Evolutionary conservation across 257 asterid species (phyloP).

Genomic region (Capsicum baccatum): DNA sequence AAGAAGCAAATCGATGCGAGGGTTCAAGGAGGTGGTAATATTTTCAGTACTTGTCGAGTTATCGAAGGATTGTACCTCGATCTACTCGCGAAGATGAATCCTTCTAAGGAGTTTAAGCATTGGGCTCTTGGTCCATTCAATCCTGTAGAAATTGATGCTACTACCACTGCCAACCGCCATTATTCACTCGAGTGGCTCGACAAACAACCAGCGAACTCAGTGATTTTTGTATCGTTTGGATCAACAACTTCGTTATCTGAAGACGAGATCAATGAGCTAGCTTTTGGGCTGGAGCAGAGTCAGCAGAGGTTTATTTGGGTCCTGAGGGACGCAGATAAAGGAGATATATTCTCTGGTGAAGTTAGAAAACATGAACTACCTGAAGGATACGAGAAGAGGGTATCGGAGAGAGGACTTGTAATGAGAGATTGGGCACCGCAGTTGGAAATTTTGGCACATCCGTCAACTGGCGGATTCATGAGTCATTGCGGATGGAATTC

Average conservation of each 20-base stretch:
- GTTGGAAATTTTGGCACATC: conserved; percentile 31
- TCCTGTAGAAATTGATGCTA: background rate
- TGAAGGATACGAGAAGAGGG: conserved; percentile 37
- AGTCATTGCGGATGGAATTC: conserved; percentile 45
- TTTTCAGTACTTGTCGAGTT: conserved; percentile 24
- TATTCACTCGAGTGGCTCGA: conserved; percentile 60
- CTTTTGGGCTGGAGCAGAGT: conserved; percentile 59
- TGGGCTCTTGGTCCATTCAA: conserved; percentile 48
- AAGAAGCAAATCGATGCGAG: background rate
- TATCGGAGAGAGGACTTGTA: conserved; percentile 25
- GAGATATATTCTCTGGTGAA: conserved; percentile 46
- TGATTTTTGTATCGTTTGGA: conserved; percentile 64
- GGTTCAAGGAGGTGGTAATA: conserved; percentile 24
- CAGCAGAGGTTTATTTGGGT: conserved; percentile 65
- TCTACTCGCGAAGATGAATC: background rate
- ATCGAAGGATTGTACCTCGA: conserved; percentile 32
- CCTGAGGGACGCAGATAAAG: conserved; percentile 66
- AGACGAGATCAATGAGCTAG: conserved; percentile 57
- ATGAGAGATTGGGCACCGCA: conserved; percentile 41
- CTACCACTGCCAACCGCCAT: background rate
- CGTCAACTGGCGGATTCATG: conserved; percentile 26
- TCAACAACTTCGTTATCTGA: conserved; percentile 53
- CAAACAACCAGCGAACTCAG: conserved; percentile 44
- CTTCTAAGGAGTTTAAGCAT: background rate
- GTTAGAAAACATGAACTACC: conserved; percentile 33